Base-by-base conservation (phyloP, 164 flowering plant genomes). In the Vitis labrusca region DNA sequence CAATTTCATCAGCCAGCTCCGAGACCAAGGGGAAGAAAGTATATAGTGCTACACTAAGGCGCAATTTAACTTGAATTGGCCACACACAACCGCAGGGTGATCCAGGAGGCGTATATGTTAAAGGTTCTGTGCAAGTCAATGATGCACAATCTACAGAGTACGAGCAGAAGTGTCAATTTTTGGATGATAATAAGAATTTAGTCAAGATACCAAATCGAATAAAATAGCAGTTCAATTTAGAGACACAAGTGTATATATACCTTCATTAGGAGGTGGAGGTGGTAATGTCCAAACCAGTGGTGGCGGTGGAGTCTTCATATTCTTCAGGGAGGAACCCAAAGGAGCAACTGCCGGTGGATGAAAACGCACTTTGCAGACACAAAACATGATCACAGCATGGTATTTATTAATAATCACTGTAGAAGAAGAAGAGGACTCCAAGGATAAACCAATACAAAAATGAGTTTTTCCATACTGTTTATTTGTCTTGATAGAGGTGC, bases 21-120 rank as follows among this genome's bases (percentile, higher is more conserved):
- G 91, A 73, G 14, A 85, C 91, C 76, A 84, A 74, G 30, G 89
- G 84, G 59, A 88, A 88, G 68, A 88, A 85, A 51, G 79, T 75
- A 71, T 85, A 85, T 23, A 86, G 79, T 17, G 83, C 61, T 19
- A 86, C 67, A 14, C 73, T 66, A 10, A 88, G 82, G 19, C 65
- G 74, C 64, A 88, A 72, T 60, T 74, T 72, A 44, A 88, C 85
- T 79, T 85, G 78, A 71, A 88, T 77, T 9, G 93, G 93, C 85
- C 74, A 75, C 59, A 88, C 90, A 79, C 93, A 88, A 14, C 83
- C 84, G 73, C 93, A 88, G 0, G 82, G 84, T 48, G 80, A 66
- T 17, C 88, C 91, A 54, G 84, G 75, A 54, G 82, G 84, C 4
- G 88, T 70, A 57, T 84, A 84, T 15, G 91, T 88, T 37, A 80